Evolutionary conservation across 2,329 filamentous ascomycete genomes (phyloP), one percentile per base, ranked within the genome.

Genomic region (Epichloe typhina): DNA sequence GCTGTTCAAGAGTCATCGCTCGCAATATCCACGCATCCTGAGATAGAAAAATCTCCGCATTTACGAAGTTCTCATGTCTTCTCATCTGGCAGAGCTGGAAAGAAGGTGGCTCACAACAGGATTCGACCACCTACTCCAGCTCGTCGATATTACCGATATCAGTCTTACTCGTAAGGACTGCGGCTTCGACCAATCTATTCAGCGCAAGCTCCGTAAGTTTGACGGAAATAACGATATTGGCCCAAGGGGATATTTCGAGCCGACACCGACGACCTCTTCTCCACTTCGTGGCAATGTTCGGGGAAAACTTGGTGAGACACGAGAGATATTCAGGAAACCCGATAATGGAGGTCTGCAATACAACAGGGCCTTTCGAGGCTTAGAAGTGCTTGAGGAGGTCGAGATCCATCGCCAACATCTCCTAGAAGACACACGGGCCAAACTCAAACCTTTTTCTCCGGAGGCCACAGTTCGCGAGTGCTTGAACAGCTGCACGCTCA

Each of bases 91-190:
- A 15, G 62, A 66, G 44, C 57, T 68, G 15, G 60, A 67, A 52
- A 50, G 57, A 33, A 68, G 65, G 61, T 69, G 66, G 66, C 58
- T 66, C 35, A 55, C 50, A 5, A 48, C 44, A 21, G 64, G 62
- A 7, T 52, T 54, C 17, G 57, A 59, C 17, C 49, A 50, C 12
- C 57, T 69, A 6, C 47, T 44, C 5, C 51, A 56, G 3, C 58
- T 69, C 11, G 52, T 66, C n/a, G 50, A 61, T 39, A 23, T 40
- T 1, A 50, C 57, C 9, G 50, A 55, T 6, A 23, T 60, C 2
- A 48, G 47, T 5, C 41, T 56, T 15, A 54, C 49, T 5, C 55
- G 58, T 31, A 54, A 51, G 6, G 59, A 68, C 38, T 64, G 63
- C 23, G 66, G 65, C 7, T 69, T 66, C 50, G 59, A 61, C 15